Evolutionary conservation across 805 yeast genomes (phyloP), one percentile per base, ranked within the genome.

Genomic region (Candida yuanshanica): DNA sequence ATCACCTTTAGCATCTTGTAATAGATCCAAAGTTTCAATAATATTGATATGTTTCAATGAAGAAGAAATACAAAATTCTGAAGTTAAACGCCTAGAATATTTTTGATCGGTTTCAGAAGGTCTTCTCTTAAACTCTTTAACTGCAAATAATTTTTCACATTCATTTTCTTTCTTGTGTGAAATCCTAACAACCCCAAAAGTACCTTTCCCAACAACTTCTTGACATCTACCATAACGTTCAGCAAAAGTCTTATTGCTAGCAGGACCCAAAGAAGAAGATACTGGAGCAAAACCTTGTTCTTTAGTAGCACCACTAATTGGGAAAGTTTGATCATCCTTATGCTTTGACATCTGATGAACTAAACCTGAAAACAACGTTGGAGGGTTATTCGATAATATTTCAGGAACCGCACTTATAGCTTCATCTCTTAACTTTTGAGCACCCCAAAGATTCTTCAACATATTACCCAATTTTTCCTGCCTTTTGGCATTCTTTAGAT

Each of bases 181-280:
- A 5, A 93, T 77, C 46, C 96, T 72, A 17, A 91, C 98, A 35
- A 88, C 87, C 16, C 99, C 99, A 67, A 85, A 91, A 0, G 96
- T 81, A 17, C 98, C 98, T 38, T 85, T 75, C 20, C 99, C 99
- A 48, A 93, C 77, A 36, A 90, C 86, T 60, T 91, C 98, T 63
- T 88, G 96, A 60, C 98, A 91, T 39, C 84, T 75, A 33, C 99
- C 99, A 60, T 91, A 91, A 59, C 90, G 85, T 52, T 89, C 90
- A 8, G 79, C 83, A 60, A 91, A 83, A 9, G 90, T 77, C 36
- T 78, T 77, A 41, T 47, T 50, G 9, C 41, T 33, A 4, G 46
- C 33, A 12, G 35, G 43, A 7, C 35, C 32, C n/a, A 20, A 18
- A 2, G 29, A 18, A 8, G 33, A 9, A 24, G 17, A 25, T 14